A percentile compares a stretch with the other conserved stretches of the same genome.
These are phyloP conservation scores for Stephania japonica DNA, from an alignment of 164 flowering plant genomes.

Conservation along the genomic window DNA sequence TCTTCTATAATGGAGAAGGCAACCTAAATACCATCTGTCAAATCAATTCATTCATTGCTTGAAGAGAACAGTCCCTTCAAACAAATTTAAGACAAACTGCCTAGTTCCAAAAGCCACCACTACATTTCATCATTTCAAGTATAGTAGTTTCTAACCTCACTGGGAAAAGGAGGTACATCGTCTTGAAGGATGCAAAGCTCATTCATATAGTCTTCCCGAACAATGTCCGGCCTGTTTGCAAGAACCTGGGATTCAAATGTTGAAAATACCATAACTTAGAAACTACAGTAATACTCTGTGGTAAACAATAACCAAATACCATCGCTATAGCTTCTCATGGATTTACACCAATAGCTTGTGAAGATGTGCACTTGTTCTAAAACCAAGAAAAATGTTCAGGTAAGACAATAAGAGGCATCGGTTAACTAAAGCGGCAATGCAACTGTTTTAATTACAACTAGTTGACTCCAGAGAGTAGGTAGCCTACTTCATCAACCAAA, in stretches of 20 bases:
- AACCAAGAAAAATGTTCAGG: neutral
- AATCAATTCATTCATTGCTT: neutral
- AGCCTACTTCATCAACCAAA: neutral
- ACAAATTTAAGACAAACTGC: neutral
- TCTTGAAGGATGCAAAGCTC: slow-evolving; percentile 99
- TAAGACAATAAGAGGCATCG: too few species aligned
- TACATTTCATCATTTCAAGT: neutral
- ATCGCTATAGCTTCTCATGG: neutral
- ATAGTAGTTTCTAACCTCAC: slow-evolving; percentile 41
- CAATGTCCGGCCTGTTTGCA: slow-evolving; percentile 95
- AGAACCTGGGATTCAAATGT: slow-evolving; percentile 52
- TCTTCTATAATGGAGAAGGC: slow-evolving; percentile 92
- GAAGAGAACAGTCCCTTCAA: neutral
- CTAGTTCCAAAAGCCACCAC: too few species aligned
- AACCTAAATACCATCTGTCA: slow-evolving; percentile 36
- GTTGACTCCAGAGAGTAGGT: too few species aligned
- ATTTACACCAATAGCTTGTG: neutral
- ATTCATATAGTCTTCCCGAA: slow-evolving; percentile 98
- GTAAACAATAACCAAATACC: neutral
- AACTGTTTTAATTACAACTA: too few species aligned
- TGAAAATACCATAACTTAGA: neutral
- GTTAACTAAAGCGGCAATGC: too few species aligned
- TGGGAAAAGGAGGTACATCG: slow-evolving; percentile 97
- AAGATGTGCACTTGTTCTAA: neutral
- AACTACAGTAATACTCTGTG: too few species aligned